Percentiles rank a stretch among this genome's conserved stretches.
Evolutionary conservation across 441 rosid genomes (phyloP).

Genomic region (Hura crepitans): DNA sequence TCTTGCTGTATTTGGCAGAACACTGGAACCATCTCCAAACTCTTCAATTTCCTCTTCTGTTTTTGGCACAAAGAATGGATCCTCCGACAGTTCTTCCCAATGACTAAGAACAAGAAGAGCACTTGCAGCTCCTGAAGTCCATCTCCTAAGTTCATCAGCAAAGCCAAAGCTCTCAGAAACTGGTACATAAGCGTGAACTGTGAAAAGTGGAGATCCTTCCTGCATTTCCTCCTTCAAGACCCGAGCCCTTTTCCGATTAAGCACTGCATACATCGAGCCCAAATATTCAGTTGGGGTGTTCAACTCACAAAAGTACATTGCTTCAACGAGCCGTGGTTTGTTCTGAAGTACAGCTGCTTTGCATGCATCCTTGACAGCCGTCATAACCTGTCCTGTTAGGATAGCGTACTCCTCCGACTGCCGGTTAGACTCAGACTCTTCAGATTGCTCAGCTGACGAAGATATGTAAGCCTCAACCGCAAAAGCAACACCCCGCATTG

Average conservation of each 20-base stretch:
- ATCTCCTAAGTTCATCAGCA: constrained; percentile 74
- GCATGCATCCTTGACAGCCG: constrained; percentile 83
- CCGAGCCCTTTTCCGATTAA: constrained; percentile 68
- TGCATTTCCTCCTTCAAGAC: constrained; percentile 93
- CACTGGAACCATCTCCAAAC: constrained; percentile 91
- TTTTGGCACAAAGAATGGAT: constrained; percentile 87
- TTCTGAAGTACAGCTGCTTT: constrained; percentile 70
- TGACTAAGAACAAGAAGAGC: constrained; percentile 91
- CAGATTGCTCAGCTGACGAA: constrained; percentile 33
- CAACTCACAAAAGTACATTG: constrained; percentile 89
- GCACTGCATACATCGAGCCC: constrained; percentile 81
- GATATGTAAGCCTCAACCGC: constrained; percentile 56
- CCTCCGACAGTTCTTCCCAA: constrained; percentile 85
- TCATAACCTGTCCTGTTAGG: constrained; percentile 82
- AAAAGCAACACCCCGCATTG: constrained; percentile 94
- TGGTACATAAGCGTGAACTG: constrained; percentile 74
- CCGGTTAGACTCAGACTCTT: constrained; percentile 41
- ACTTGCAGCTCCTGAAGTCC: constrained; percentile 87
- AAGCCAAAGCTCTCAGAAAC: constrained; percentile 91
- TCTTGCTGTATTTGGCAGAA: constrained; percentile 76
- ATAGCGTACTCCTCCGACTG: constrained; percentile 60
- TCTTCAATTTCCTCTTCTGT: constrained; percentile 92
- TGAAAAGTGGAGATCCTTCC: constrained; percentile 79
- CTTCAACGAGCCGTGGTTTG: constrained; percentile 83
- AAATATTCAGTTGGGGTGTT: constrained; percentile 71